These are phyloP conservation scores for Singerocomus inundabilis DNA, from an alignment of 1,284 basidiomycete species.

Conservation along the genomic window DNA sequence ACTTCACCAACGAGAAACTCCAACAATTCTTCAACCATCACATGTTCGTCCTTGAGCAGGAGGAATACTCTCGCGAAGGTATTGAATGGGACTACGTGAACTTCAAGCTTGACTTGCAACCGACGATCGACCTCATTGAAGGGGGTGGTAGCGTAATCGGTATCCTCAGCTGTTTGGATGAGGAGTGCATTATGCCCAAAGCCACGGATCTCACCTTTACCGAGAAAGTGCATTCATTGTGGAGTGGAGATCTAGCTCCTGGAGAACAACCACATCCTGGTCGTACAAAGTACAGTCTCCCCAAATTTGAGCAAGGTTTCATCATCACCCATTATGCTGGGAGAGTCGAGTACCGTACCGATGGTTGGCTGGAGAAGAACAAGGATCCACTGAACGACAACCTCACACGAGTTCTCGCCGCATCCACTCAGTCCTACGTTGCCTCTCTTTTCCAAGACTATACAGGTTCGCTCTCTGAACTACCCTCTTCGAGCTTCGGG, in stretches of 20 bases:
- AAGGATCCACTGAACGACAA: constrained; percentile 99
- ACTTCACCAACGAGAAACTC: constrained; percentile 97
- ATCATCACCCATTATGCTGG: constrained; percentile 97
- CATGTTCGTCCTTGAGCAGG: constrained; percentile 99
- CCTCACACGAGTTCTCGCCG: constrained; percentile 84
- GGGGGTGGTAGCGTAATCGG: constrained; percentile 73
- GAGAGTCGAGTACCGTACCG: constrained; percentile 93
- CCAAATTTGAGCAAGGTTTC: constrained; percentile 93
- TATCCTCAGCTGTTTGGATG: constrained; percentile 91
- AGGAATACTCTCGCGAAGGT: constrained; percentile 95
- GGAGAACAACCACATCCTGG: constrained; percentile 68
- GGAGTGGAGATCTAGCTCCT: constrained; percentile 50
- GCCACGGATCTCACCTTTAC: constrained; percentile 96
- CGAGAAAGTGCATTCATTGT: constrained; percentile 81
- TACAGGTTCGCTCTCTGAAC: constrained; percentile 40
- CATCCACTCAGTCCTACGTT: constrained; percentile 82
- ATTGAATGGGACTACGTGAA: constrained; percentile 99
- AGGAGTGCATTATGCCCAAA: constrained; percentile 99
- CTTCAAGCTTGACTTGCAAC: constrained; percentile 96
- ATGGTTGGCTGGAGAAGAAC: constrained; percentile 99
- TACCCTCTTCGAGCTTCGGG: constrained; percentile 35
- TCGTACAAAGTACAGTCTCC: constrained; percentile 80
- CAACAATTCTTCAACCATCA: constrained; percentile 99
- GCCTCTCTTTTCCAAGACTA: constrained; percentile 86
- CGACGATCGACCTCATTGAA: constrained; percentile 98